A percentile compares a stretch with the other conserved stretches of the same genome.
Conservation (phyloP, 768 basidiomycete species). For the Gyrodon lividus region DNA sequence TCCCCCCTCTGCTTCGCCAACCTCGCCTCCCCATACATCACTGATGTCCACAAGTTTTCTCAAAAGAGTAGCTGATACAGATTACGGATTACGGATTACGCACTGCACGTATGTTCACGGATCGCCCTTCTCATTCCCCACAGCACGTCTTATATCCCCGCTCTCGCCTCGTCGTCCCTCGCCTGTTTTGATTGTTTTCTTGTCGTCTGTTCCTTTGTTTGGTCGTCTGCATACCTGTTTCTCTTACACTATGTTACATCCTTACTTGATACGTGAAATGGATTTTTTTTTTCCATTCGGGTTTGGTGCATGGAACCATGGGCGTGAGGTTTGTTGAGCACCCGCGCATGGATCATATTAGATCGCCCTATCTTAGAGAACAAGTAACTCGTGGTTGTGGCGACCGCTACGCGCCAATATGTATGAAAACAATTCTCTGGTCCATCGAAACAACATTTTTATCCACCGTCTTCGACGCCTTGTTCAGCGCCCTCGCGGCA, state of each 20-base stretch:
- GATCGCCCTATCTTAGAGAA: no score
- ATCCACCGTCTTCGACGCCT: conserved; percentile 20
- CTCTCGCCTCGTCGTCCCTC: no score
- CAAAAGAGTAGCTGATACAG: no score
- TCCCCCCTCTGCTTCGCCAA: neutral
- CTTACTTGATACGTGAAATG: neutral
- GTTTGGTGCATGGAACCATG: no score
- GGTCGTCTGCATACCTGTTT: neutral
- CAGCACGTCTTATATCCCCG: neutral
- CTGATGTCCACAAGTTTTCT: neutral
- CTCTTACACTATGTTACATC: neutral
- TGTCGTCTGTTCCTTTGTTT: neutral
- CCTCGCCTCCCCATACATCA: no score
- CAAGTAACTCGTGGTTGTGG: no score
- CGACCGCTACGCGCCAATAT: conserved; percentile 18
- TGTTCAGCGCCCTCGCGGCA: conserved; percentile 20
- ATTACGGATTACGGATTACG: neutral
- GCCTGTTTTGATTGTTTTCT: neutral
- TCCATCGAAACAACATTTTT: conserved; percentile 21
- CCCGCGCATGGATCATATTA: neutral
- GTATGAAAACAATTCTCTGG: conserved; percentile 28
- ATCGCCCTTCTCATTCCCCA: neutral
- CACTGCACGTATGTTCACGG: neutral
- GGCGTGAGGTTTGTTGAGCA: no score
- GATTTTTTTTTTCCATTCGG: neutral